Evolutionary conservation across 352 stramenopile genomes (phyloP).

Genomic region (Globisporangium lucens): DNA sequence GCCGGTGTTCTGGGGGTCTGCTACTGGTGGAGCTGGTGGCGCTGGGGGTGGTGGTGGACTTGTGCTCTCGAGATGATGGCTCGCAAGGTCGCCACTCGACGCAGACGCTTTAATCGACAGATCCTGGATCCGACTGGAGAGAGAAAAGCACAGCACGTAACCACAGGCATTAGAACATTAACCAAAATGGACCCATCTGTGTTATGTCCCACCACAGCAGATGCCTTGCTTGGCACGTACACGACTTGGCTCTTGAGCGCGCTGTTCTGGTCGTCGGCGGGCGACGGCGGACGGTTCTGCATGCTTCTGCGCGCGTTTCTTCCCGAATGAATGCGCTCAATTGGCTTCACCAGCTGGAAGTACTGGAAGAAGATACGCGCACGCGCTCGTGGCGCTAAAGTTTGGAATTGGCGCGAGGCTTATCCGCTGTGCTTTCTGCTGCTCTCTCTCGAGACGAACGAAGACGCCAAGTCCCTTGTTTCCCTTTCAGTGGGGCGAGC

Average conservation of each 20-base stretch:
- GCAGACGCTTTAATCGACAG: constrained; percentile 25
- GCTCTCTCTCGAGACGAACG: not conserved
- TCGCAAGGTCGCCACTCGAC: not conserved
- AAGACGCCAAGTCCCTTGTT: not conserved
- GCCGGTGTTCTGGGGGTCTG: not conserved
- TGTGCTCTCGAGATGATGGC: not conserved
- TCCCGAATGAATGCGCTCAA: not conserved
- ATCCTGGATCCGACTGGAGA: constrained; percentile 31
- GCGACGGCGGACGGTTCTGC: constrained; percentile 7
- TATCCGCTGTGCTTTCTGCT: not conserved
- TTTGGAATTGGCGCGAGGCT: not conserved
- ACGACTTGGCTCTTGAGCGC: constrained; percentile 7
- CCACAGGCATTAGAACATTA: not conserved
- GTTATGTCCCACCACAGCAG: not conserved
- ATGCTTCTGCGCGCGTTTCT: not conserved
- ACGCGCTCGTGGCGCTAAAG: not conserved
- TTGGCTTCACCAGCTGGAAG: not conserved
- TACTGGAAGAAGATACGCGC: not conserved
- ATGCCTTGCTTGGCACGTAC: not conserved
- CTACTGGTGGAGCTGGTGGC: not conserved
- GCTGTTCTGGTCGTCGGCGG: not conserved
- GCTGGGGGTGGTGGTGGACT: not conserved
- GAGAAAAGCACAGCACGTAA: not conserved
- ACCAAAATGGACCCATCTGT: not conserved
- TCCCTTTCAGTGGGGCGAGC: not conserved